phyloP scores from a whole-genome alignment of 768 basidiomycete species.

The Dentipellis sp. region DNA sequence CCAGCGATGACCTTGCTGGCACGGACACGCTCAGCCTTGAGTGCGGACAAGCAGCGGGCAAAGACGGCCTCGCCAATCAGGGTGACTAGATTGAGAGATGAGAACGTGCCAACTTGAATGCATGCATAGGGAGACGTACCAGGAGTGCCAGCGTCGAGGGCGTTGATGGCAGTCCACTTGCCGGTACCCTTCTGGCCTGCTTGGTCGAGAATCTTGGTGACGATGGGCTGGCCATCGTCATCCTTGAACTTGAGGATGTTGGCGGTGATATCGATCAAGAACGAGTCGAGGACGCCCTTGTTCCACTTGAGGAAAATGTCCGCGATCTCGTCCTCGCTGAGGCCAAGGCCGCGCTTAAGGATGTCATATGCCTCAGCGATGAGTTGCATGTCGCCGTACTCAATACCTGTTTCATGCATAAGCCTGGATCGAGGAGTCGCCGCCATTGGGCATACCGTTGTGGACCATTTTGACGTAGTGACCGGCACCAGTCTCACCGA shows the following conservation, averaged over 20 bases:
- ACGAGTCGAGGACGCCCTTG: slow-evolving; percentile 98
- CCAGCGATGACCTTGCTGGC: slow-evolving; percentile 89
- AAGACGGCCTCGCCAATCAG: slow-evolving; percentile 99
- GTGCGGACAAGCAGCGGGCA: slow-evolving; percentile 92
- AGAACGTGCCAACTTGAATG: slow-evolving; percentile 2
- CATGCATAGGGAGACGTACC: slow-evolving; percentile 35
- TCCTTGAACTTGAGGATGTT: slow-evolving; percentile 98
- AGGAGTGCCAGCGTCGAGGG: slow-evolving; percentile 84
- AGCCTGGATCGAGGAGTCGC: slow-evolving; percentile 4
- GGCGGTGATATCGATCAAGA: slow-evolving; percentile 96
- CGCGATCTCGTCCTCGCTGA: slow-evolving; percentile 83
- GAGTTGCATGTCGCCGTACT: slow-evolving; percentile 99
- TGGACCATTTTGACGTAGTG: slow-evolving; percentile 99
- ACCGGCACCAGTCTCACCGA: slow-evolving; percentile 89
- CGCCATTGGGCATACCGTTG: slow-evolving; percentile 48
- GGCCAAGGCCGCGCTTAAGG: slow-evolving; percentile 90
- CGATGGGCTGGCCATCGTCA: slow-evolving; percentile 84
- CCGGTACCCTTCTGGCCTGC: slow-evolving; percentile 99
- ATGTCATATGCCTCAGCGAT: slow-evolving; percentile 99
- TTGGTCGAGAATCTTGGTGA: slow-evolving; percentile 89
- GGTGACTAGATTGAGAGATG: slow-evolving; percentile 52
- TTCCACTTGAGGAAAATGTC: slow-evolving; percentile 95
- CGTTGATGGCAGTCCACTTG: slow-evolving; percentile 98
- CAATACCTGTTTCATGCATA: slow-evolving; percentile 62
- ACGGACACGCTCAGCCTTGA: slow-evolving; percentile 92